A percentile compares a stretch with the other conserved stretches of the same genome.
Evolutionary conservation across 768 basidiomycete genomes (phyloP).

Genomic region (Baorangia bicolor): DNA sequence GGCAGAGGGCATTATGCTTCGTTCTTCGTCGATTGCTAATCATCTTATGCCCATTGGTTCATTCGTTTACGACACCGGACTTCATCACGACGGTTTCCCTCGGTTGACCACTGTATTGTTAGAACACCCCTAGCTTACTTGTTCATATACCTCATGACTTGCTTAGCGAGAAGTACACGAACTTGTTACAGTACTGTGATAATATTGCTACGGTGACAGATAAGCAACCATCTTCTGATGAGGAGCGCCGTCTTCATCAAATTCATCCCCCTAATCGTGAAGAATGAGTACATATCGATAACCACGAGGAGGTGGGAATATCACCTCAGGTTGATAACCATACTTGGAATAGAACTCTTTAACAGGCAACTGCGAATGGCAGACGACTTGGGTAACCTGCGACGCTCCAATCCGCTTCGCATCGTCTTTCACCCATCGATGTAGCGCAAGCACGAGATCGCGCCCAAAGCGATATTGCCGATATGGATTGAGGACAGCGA

Average conservation of each 20-base stretch:
- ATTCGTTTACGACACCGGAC: constrained; percentile 33
- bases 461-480: constrained; percentile 64
- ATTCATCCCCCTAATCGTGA: constrained; percentile 57
- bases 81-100: constrained; percentile 34
- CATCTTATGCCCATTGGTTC: constrained; percentile 17
- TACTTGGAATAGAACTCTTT: constrained; percentile 80
- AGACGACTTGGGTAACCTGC: constrained; percentile 44
- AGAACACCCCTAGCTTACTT: constrained; percentile 35
- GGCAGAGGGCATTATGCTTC: constrained; percentile 14
- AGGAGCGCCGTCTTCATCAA: constrained; percentile 81
- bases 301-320: constrained; percentile 19
- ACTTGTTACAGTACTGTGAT: constrained; percentile 23
- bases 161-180: constrained; percentile 21
- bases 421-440: constrained; percentile 55
- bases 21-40: constrained; percentile 35
- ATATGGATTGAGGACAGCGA: constrained; percentile 66
- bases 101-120: constrained; percentile 40
- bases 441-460: constrained; percentile 60
- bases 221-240: constrained; percentile 79
- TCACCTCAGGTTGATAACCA: constrained; percentile 67
- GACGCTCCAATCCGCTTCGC: constrained; percentile 18
- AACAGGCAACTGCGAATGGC: constrained; percentile 69
- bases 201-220: constrained; percentile 42
- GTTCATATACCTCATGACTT: constrained; percentile 30
- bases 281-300: constrained; percentile 27